A percentile compares a stretch with the other conserved stretches of the same genome.
Evolutionary conservation across 2,329 filamentous ascomycete species (phyloP).

Genomic region (Penicillium brasilianum): DNA sequence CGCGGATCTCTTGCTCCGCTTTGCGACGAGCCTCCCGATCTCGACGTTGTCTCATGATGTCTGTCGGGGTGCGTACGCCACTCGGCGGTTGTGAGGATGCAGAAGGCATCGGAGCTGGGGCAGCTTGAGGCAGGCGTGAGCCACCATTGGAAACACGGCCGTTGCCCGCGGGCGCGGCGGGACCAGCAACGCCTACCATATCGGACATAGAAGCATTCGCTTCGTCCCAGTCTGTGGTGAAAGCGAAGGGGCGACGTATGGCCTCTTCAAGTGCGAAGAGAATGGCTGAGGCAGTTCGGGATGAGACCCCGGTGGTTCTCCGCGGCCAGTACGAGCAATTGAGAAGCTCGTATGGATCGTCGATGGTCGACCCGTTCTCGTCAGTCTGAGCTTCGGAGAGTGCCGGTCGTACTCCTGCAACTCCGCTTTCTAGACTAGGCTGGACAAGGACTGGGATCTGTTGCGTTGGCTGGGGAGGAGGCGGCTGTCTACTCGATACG

Average conservation of each 20-base stretch:
- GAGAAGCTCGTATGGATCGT: slow-evolving; percentile 36
- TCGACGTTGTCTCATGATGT: slow-evolving; percentile 87
- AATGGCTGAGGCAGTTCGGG: slow-evolving; percentile 84
- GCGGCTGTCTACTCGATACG: slow-evolving; percentile 41
- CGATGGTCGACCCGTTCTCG: slow-evolving; percentile 39
- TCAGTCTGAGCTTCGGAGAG: slow-evolving; percentile 43
- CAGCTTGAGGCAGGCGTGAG: slow-evolving; percentile 55
- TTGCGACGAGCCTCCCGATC: slow-evolving; percentile 74
- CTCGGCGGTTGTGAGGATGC: slow-evolving; percentile 55
- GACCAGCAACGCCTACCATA: slow-evolving; percentile 65
- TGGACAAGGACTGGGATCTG: slow-evolving; percentile 35
- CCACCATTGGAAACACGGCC: slow-evolving; percentile 63
- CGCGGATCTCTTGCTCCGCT: slow-evolving; percentile 68
- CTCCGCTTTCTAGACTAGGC: slow-evolving; percentile 26
- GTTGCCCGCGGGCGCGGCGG: slow-evolving; percentile 53
- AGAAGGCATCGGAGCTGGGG: slow-evolving; percentile 54
- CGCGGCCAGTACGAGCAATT: slow-evolving; percentile 59
- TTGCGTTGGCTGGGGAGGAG: slow-evolving; percentile 33
- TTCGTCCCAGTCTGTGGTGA: slow-evolving; percentile 83
- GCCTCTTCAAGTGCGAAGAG: slow-evolving; percentile 92
- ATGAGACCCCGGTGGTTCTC: slow-evolving; percentile 69
- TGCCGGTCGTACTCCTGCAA: slow-evolving; percentile 35
- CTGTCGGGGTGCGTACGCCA: slow-evolving; percentile 80
- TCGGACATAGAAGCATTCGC: slow-evolving; percentile 94
- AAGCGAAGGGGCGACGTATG: slow-evolving; percentile 77